Evolutionary conservation across 2,329 filamentous ascomycete species (phyloP).

Genomic region (Stylonectria norvegica): DNA sequence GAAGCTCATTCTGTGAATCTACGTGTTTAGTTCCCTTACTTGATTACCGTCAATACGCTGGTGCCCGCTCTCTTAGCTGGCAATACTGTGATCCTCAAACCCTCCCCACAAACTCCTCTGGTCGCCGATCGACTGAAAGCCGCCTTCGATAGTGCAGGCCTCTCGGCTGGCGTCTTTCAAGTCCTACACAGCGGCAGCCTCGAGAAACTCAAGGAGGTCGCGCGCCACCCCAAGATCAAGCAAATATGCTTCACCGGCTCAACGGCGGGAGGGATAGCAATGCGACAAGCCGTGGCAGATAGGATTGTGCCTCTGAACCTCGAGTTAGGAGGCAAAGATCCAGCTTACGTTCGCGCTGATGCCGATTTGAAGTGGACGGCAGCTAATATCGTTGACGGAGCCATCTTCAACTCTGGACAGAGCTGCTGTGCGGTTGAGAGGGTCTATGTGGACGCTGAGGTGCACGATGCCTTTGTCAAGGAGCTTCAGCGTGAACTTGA

Average conservation of each 20-base stretch:
- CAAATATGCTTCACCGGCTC: slow-evolving; percentile 93
- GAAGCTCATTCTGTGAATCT: slow-evolving; percentile 8
- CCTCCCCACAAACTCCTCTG: slow-evolving; percentile 90
- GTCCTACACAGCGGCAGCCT: slow-evolving; percentile 88
- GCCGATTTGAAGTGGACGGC: slow-evolving; percentile 89
- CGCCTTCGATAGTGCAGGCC: slow-evolving; percentile 74
- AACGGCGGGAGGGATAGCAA: slow-evolving; percentile 78
- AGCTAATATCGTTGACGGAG: slow-evolving; percentile 90
- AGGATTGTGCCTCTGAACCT: slow-evolving; percentile 82
- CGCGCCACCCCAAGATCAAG: slow-evolving; percentile 71
- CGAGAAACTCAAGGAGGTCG: slow-evolving; percentile 70
- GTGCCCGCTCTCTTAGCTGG: slow-evolving; percentile 88
- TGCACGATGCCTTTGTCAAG: slow-evolving; percentile 79
- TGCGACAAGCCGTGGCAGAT: slow-evolving; percentile 80
- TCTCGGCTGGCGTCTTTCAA: slow-evolving; percentile 81
- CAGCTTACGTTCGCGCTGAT: slow-evolving; percentile 81
- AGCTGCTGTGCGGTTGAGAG: slow-evolving; percentile 93
- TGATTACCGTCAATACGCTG: slow-evolving; percentile 88
- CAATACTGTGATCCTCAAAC: slow-evolving; percentile 90
- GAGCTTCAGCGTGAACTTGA: slow-evolving; percentile 76
- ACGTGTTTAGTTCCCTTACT: slow-evolving; percentile 80
- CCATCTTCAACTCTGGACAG: slow-evolving; percentile 98
- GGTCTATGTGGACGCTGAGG: slow-evolving; percentile 81
- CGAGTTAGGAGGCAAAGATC: slow-evolving; percentile 92
- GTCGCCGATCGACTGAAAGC: slow-evolving; percentile 79